phyloP scores from a whole-genome alignment of 805 yeast genomes.

The Cyberlindnera lachancei region DNA sequence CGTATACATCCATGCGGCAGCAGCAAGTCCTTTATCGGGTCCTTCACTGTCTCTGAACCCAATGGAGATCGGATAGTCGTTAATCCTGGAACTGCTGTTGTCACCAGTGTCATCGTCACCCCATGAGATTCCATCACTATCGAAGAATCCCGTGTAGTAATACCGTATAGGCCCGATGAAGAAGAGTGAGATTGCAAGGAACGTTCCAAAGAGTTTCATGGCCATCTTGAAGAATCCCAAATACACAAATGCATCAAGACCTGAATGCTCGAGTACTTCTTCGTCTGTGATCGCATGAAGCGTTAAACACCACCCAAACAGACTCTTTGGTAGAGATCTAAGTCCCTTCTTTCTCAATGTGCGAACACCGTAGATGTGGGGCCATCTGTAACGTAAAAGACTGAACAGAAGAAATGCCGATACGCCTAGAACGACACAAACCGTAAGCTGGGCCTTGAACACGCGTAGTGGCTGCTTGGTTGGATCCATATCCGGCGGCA shows the following conservation, averaged over 20 bases:
- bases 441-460: slow-evolving; percentile 73
- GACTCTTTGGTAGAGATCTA: slow-evolving; percentile 30
- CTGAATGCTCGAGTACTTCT: slow-evolving; percentile 82
- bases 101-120: slow-evolving; percentile 7
- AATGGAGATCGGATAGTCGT: too few relatives aligned
- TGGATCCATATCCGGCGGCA: slow-evolving; percentile 25
- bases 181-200: slow-evolving; percentile 62
- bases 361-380: slow-evolving; percentile 82
- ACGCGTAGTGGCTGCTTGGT: slow-evolving; percentile 37
- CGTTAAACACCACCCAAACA: slow-evolving; percentile 83
- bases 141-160: slow-evolving; percentile 76
- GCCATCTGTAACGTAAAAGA: slow-evolving; percentile 63
- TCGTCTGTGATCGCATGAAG: slow-evolving; percentile 63
- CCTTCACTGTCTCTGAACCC: slow-evolving; percentile 23
- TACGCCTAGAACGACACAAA: slow-evolving; percentile 63
- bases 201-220: slow-evolving; percentile 57
- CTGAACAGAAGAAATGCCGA: slow-evolving; percentile 66
- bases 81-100: too few relatives aligned
- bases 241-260: slow-evolving; percentile 89
- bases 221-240: slow-evolving; percentile 88
- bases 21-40: slow-evolving; percentile 33
- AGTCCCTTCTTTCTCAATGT: slow-evolving; percentile 27
- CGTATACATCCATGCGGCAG: slow-evolving; percentile 78
- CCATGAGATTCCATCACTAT: slow-evolving; percentile 41
- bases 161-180: slow-evolving; percentile 83